phyloP scores from a whole-genome alignment of 495 filamentous ascomycete genomes.

The Penicillium psychrofluorescens region DNA sequence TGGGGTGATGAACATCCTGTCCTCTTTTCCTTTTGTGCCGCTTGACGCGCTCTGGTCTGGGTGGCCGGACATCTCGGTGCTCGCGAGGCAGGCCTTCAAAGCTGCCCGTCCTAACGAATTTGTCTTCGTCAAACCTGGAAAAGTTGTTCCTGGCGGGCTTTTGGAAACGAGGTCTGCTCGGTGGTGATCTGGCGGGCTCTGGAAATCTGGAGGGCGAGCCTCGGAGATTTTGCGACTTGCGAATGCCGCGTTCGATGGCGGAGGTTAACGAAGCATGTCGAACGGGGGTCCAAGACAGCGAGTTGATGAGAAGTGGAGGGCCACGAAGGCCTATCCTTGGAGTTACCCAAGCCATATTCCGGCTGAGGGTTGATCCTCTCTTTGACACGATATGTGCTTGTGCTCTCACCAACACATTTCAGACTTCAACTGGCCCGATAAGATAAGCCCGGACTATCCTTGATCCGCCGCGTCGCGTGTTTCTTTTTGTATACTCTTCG shows the following conservation, averaged over 20 bases:
- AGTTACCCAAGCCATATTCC: slow-evolving; percentile 2
- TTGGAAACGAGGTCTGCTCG: neutral
- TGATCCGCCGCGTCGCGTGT: no score
- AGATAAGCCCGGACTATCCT: neutral
- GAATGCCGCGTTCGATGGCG: slow-evolving; percentile 47
- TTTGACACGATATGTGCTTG: neutral
- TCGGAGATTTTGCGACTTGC: slow-evolving; percentile 21
- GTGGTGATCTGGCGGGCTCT: neutral
- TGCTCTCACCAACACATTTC: neutral
- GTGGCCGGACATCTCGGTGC: slow-evolving; percentile 9
- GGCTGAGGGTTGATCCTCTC: neutral
- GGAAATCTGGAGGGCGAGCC: neutral
- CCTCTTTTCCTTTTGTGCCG: neutral
- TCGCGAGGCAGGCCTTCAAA: slow-evolving; percentile 22
- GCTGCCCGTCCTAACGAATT: slow-evolving; percentile 28
- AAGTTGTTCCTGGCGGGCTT: neutral
- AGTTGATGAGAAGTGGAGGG: neutral
- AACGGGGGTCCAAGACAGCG: neutral
- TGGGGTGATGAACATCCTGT: slow-evolving; percentile 13
- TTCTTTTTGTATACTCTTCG: no score
- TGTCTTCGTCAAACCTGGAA: slow-evolving; percentile 22
- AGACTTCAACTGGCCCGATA: neutral
- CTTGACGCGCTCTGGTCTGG: slow-evolving; percentile 1
- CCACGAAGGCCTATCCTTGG: neutral
- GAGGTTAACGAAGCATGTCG: slow-evolving; percentile 48